Evolutionary conservation across 768 basidiomycete genomes (phyloP).

Genomic region (Guyanaporus albipodus): DNA sequence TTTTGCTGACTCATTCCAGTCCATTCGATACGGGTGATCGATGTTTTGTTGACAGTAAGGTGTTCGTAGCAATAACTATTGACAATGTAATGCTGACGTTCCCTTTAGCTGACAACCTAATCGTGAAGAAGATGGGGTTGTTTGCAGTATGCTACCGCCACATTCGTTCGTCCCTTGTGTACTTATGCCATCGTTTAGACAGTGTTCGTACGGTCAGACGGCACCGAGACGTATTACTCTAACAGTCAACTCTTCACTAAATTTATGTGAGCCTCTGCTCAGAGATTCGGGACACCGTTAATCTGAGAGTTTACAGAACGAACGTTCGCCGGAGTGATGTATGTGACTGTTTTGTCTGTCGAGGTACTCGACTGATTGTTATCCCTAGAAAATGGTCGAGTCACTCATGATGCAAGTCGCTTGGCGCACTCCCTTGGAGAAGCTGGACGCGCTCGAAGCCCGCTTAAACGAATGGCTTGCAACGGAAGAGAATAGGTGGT

Average conservation of each 20-base stretch:
- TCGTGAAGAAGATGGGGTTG: constrained; percentile 77
- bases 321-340: constrained; percentile 73
- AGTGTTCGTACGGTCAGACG: constrained; percentile 66
- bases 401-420: constrained; percentile 64
- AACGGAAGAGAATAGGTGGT: constrained; percentile 80
- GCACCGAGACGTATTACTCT: constrained; percentile 78
- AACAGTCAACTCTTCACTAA: constrained; percentile 73
- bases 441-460: constrained; percentile 66
- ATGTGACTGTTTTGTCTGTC: constrained; percentile 18
- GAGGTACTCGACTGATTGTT: constrained; percentile 9
- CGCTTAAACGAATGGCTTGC: constrained; percentile 70
- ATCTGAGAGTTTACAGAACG: constrained; percentile 38
- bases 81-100: constrained; percentile 6
- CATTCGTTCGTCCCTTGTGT: neutral
- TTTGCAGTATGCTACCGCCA: constrained; percentile 52
- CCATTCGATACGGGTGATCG: constrained; percentile 82
- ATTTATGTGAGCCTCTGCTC: constrained; percentile 54
- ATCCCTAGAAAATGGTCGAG: constrained; percentile 60
- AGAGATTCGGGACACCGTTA: neutral
- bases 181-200: constrained; percentile 38
- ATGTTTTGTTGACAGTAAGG: constrained; percentile 63
- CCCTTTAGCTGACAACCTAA: constrained; percentile 55
- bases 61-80: neutral
- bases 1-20: constrained; percentile 33
- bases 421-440: constrained; percentile 70